Percentiles rank a stretch among this genome's conserved stretches.
These are phyloP conservation scores for Cytidiella melzeri DNA, from an alignment of 768 basidiomycete species.

Conservation along the genomic window DNA sequence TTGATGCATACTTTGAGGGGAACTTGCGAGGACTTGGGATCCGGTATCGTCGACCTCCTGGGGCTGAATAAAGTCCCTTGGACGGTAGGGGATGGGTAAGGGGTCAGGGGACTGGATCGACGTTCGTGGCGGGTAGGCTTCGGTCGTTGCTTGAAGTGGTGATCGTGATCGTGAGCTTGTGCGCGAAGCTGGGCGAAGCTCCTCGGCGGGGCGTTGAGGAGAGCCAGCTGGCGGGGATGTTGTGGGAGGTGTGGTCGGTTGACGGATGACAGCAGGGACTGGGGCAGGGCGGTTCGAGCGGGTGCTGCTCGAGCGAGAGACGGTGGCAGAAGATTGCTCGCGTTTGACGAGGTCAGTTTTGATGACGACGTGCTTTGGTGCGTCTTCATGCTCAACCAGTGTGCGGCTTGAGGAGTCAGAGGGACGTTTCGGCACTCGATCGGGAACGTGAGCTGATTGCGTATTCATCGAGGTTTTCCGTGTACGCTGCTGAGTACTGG, in stretches of 20 bases:
- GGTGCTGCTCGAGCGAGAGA: conserved; percentile 3
- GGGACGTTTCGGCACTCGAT: conserved; percentile 14
- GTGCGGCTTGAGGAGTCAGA: conserved; percentile 13
- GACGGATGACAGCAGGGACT: conserved; percentile 2
- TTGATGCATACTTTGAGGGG: background rate
- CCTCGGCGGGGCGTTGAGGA: background rate
- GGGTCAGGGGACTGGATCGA: conserved; percentile 35
- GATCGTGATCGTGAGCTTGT: background rate
- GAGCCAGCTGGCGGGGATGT: background rate
- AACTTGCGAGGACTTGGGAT: conserved; percentile 5
- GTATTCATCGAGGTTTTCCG: no score
- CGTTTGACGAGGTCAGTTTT: background rate
- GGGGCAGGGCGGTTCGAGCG: background rate
- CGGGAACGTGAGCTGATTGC: conserved; percentile 7
- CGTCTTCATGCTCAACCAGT: conserved; percentile 3
- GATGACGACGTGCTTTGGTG: background rate
- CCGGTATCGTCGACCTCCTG: conserved; percentile 14
- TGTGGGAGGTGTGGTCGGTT: conserved; percentile 1
- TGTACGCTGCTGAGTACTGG: background rate
- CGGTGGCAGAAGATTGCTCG: background rate
- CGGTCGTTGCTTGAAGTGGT: background rate
- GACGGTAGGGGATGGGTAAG: conserved; percentile 40
- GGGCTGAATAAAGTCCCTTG: conserved; percentile 12
- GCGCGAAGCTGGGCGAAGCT: background rate
- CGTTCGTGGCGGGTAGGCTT: conserved; percentile 5